Conservation (phyloP, 805 yeast genomes). For the Debaryomyces maramus region DNA sequence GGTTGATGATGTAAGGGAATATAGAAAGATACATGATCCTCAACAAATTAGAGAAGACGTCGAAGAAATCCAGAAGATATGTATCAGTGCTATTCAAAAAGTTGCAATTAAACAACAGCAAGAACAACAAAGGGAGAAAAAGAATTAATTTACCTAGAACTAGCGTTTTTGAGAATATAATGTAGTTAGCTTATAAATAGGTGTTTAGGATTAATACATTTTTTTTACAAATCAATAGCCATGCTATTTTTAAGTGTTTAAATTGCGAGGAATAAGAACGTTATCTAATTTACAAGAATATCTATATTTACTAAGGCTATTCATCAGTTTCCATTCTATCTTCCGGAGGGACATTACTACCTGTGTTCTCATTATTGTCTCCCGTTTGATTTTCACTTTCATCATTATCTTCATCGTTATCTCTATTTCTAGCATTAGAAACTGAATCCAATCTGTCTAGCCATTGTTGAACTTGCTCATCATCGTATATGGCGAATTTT, state of each 20-base stretch:
- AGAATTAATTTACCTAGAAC: slow-evolving; percentile 1
- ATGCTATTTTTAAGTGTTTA: background rate
- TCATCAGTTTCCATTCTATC: slow-evolving; percentile 46
- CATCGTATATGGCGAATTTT: slow-evolving; percentile 77
- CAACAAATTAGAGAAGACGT: slow-evolving; percentile 33
- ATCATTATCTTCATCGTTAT: slow-evolving; percentile 26
- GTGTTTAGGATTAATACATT: no score
- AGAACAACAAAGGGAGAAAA: slow-evolving; percentile 9
- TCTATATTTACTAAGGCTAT: slow-evolving; percentile 7
- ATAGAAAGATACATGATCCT: slow-evolving; percentile 32
- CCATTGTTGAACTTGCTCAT: slow-evolving; percentile 84
- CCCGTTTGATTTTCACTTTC: slow-evolving; percentile 17
- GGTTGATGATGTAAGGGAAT: slow-evolving; percentile 35
- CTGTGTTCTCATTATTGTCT: slow-evolving; percentile 9
- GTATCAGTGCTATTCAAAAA: slow-evolving; percentile 39
- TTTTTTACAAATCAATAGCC: background rate
- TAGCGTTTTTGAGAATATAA: no score
- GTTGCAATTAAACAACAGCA: slow-evolving; percentile 38
- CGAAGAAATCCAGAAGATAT: slow-evolving; percentile 36
- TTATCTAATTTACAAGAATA: slow-evolving; percentile 8
- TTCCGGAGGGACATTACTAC: slow-evolving; percentile 12
- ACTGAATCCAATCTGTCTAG: slow-evolving; percentile 70
- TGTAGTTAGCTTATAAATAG: no score
- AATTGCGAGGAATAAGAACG: background rate
- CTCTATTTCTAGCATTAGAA: slow-evolving; percentile 55